Base-by-base conservation (phyloP, 495 filamentous ascomycete species). In the Evernia prunastri region DNA sequence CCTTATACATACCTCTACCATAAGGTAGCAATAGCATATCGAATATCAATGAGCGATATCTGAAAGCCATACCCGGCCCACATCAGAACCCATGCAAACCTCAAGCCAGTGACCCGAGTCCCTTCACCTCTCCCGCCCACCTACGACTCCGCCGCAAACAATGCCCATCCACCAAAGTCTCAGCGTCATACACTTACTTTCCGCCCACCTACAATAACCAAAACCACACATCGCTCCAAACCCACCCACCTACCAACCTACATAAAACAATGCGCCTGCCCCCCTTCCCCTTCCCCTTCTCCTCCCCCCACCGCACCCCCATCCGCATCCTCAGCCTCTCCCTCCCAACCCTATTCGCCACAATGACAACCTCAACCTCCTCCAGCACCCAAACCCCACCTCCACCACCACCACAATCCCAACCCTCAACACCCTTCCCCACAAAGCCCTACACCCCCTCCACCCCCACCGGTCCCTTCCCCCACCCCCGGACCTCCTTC, bases 401-500 rank as follows among this genome's bases (percentile, higher is more conserved):
- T n/a, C n/a, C n/a, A n/a, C n/a, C n/a, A n/a, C n/a, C n/a, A n/a
- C n/a, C n/a, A n/a, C n/a, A n/a, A n/a, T n/a, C 37, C 12, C 29
- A 39, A 13, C 27, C 42, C 25, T 11, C 40, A 25, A 20, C 49
- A 2, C 7, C 35, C 10, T 23, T 47, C 45, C 0, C 35, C 20
- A 33, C 60, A 27, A 51, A 37, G 12, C 45, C 57, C 35, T 58
- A 60, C n/a, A 36, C 59, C 56, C 65, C 66, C 35, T 54, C 66
- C 51, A 57, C 36, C 42, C 56, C 64, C 53, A 66, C 68, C 35
- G 59, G 70, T 33, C 64, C 67, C 35, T 75, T 73, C 63, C 72
- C 76, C 29, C 75, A 78, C 69, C 68, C 51, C 9, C 53, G 74
- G 6, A 11, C 62, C 27, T 74, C 76, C 64, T 75, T 80, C 59